Evolutionary conservation across 371 early-diverging fungal species (phyloP).

Genomic region (Basidiobolus meristosporus): DNA sequence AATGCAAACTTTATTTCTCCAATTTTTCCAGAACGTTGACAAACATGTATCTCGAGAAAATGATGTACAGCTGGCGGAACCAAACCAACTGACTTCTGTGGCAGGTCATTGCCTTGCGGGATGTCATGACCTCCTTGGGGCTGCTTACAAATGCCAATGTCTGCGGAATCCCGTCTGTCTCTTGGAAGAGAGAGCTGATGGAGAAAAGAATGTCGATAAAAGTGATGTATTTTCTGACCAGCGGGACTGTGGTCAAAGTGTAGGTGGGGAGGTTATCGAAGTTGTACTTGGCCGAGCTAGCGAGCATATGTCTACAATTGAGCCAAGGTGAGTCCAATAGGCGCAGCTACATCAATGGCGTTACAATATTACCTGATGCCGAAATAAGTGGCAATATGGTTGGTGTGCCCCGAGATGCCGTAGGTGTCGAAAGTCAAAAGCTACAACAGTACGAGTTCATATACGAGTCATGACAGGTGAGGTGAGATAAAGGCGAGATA

Average conservation of each 20-base stretch:
- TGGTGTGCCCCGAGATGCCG: slow-evolving; percentile 87
- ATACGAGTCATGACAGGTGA: neutral
- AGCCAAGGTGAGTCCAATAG: neutral
- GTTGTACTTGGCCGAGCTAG: neutral
- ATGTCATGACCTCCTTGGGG: slow-evolving; percentile 16
- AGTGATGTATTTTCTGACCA: slow-evolving; percentile 62
- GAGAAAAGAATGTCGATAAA: slow-evolving; percentile 23
- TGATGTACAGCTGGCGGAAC: slow-evolving; percentile 87
- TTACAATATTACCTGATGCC: slow-evolving; percentile 40
- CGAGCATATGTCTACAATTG: slow-evolving; percentile 1
- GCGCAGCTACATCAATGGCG: neutral
- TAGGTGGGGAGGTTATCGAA: slow-evolving; percentile 15
- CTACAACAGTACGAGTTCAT: slow-evolving; percentile 10
- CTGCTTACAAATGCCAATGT: slow-evolving; percentile 19
- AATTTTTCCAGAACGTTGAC: slow-evolving; percentile 34
- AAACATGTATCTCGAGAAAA: slow-evolving; percentile 89
- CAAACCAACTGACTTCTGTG: slow-evolving; percentile 85
- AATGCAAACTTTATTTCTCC: too few relatives aligned
- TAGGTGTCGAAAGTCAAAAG: slow-evolving; percentile 85
- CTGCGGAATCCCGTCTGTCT: slow-evolving; percentile 2
- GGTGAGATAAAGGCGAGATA: slow-evolving; percentile 15
- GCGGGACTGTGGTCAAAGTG: slow-evolving; percentile 31
- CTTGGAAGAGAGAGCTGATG: slow-evolving; percentile 2
- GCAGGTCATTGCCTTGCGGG: slow-evolving; percentile 55
- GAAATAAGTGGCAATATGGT: slow-evolving; percentile 70